These are phyloP conservation scores for Tympanopsis confertula DNA, from an alignment of 2,329 filamentous ascomycete species.

Conservation along the genomic window DNA sequence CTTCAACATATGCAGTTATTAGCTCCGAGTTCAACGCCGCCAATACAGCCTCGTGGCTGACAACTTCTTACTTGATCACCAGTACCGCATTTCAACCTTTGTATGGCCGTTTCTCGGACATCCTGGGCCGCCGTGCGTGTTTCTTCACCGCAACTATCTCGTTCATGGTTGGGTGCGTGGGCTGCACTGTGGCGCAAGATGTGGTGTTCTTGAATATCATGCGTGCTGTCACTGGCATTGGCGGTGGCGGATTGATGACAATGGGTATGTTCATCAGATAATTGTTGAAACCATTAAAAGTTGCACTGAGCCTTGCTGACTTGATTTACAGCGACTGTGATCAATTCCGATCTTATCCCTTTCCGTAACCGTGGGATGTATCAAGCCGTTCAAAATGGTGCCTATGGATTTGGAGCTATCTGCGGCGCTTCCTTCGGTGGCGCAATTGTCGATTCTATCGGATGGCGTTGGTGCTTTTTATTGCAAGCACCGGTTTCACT, in stretches of 20 bases:
- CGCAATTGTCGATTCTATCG: conserved; percentile 49
- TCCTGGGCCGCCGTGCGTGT: conserved; percentile 49
- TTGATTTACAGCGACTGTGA: conserved; percentile 37
- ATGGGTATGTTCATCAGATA: conserved; percentile 40
- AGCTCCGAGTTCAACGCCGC: conserved; percentile 63
- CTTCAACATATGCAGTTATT: conserved; percentile 62
- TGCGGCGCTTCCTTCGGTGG: conserved; percentile 54
- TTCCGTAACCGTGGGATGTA: conserved; percentile 44
- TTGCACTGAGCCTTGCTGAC: conserved; percentile 28
- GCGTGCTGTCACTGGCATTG: conserved; percentile 56
- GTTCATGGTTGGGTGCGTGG: conserved; percentile 51
- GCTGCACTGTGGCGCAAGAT: conserved; percentile 48
- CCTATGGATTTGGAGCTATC: conserved; percentile 50
- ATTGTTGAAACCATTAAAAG: conserved; percentile 16
- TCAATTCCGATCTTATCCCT: conserved; percentile 53
- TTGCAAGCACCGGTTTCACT: conserved; percentile 48
- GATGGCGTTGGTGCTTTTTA: conserved; percentile 59
- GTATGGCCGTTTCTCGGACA: conserved; percentile 61
- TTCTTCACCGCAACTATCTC: conserved; percentile 54
- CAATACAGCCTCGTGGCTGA: conserved; percentile 65
- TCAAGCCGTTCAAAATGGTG: conserved; percentile 46
- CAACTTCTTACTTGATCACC: conserved; percentile 61
- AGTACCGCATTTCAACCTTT: conserved; percentile 63
- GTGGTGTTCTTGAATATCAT: conserved; percentile 51
- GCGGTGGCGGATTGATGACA: conserved; percentile 56